Base-by-base conservation (phyloP, 768 basidiomycete species). In the Scleroderma citrinum region DNA sequence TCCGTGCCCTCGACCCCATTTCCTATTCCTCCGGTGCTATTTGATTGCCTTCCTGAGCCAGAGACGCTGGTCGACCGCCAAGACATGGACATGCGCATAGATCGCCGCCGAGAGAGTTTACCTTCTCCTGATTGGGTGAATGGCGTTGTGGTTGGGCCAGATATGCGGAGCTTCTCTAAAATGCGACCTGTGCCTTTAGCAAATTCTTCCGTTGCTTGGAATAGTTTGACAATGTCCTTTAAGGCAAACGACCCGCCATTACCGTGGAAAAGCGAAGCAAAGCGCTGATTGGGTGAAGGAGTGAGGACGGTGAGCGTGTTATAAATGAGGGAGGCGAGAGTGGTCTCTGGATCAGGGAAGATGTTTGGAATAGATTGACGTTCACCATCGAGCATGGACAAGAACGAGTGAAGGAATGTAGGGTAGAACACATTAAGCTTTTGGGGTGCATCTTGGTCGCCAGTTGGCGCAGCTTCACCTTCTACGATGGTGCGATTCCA, bases 141-240 rank as follows among this genome's bases (percentile, higher is more conserved):
- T 12, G 56, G 26, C 32, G 49, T 46, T 11, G 54, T n/a, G 30
- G 64, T 56, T 32, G 56, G 47, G 2, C 46, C 55, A 10, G 75
- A 69, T 56, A 67, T 70, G 54, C 71, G 71, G 56, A 84, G 69
- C 60, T 88, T 90, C 56, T 92, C 85, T 65, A 95, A 76, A 26
- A 92, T 73, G 54, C 83, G 83, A 46, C 89, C 82, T 0, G 85
- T 77, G 3, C 73, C 73, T 11, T 78, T 70, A 0, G 87, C 90
- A 60, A 97, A 92, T 30, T 90, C 87, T 61, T 93, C 90, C 0
- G 93, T 90, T 0, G 79, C 75, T 40, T 80, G 80, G 63, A 86
- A 86, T 1, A 78, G 70, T 11, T 73, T 61, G 39, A 97, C 89
- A 31, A 96, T 71, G 46, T 89, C 81, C 7, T 76, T 71, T 6